Base-by-base conservation (phyloP, 306 rosid species). In the Trifolium fragiferum region DNA sequence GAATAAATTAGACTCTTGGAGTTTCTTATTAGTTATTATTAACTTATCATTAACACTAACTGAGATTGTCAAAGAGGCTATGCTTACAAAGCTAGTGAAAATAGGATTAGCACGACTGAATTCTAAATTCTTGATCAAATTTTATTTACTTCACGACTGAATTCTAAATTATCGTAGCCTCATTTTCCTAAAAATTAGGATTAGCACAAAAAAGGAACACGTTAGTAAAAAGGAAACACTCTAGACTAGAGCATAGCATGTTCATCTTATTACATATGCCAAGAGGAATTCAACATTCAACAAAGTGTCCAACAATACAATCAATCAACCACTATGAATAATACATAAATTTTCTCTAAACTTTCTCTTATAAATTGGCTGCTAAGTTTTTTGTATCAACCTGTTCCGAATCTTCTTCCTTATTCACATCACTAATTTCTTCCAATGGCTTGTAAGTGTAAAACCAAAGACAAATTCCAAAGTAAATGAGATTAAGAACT, bases 371-470 rank as follows among this genome's bases (percentile, higher is more conserved):
- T 11, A 46, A 61, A 7, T 75, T 59, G 57, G 6, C 19, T 55
- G 64, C 66, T 23, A 73, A 47, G 44, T 57, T 21, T 2, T 63
- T 79, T 8, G 32, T 43, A 30, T 65, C 81, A 14, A 7, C 72
- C 68, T 75, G 54, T 30, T 86, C 81, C 59, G 66, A 25, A 61
- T 72, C 86, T 38, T 79, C 79, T 6, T 85, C 79, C 59, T 59
- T 62, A 13, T 19, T 40, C 4, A 2, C 15, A 9, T 75, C 80
- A 66, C 8, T 47, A 25, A 25, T 47, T 73, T 88, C 92, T 75
- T 90, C 91, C 80, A 90, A 54, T 3, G 93, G 90, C 70, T 90
- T 90, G 57, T 59, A 63, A 51, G 84, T 82, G 67, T 90, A 90
- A 77, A 79, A 73, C 79, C 73, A 78, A 59, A 91, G 84, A 78